Evolutionary conservation across 2,329 filamentous ascomycete genomes (phyloP).

Genomic region (Fusarium sp.): DNA sequence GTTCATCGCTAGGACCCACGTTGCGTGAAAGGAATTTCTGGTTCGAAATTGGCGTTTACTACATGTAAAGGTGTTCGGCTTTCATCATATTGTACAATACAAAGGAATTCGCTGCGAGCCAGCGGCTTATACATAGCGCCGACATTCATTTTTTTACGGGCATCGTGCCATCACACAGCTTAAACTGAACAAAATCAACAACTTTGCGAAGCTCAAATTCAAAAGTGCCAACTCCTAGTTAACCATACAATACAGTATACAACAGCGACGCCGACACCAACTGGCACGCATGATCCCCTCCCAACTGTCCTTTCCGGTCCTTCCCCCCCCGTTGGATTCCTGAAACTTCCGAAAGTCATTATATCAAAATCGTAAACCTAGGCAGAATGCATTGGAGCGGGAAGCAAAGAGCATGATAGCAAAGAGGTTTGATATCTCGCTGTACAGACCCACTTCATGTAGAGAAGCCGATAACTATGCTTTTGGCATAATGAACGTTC

Average conservation of each 20-base stretch:
- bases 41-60: background rate
- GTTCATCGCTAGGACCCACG: background rate
- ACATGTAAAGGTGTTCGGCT: background rate
- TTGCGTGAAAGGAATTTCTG: background rate
- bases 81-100: conserved; percentile 1
- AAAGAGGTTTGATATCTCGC: background rate
- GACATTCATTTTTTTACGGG: background rate
- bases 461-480: background rate
- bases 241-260: conserved; percentile 41
- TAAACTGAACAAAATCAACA: background rate
- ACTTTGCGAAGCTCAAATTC: conserved; percentile 21
- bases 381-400: conserved; percentile 3
- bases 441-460: background rate
- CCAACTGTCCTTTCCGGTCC: conserved; percentile 13
- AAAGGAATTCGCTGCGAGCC: background rate
- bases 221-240: conserved; percentile 30
- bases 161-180: background rate
- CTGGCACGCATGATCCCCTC: conserved; percentile 8
- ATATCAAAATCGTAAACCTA: conserved; percentile 18
- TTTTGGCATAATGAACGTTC: conserved; percentile 8
- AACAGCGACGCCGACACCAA: conserved; percentile 35
- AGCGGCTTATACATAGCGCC: background rate
- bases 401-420: background rate
- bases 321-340: conserved; percentile 10
- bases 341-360: conserved; percentile 10